Percentiles rank a stretch among this genome's conserved stretches.
Evolutionary conservation across 441 rosid genomes (phyloP).

Genomic region (Capsella rubella): DNA sequence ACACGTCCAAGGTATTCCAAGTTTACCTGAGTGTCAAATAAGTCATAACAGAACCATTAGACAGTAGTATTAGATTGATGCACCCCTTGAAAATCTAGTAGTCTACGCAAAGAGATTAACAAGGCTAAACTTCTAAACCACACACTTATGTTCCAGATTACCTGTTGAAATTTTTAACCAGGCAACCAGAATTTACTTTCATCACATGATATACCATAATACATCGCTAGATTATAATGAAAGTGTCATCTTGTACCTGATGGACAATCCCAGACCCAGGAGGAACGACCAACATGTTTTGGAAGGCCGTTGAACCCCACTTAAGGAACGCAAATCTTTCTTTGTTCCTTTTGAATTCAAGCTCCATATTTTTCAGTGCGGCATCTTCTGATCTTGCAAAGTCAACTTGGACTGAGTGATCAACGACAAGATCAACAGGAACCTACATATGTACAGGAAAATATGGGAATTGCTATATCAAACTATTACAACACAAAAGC

Average conservation of each 20-base stretch:
- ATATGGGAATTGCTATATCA: background rate
- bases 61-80: conserved; percentile 20
- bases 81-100: conserved; percentile 12
- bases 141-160: conserved; percentile 1
- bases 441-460: conserved; percentile 49
- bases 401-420: conserved; percentile 81
- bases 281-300: conserved; percentile 74
- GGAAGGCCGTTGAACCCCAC: conserved; percentile 71
- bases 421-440: conserved; percentile 66
- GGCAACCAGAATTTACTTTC: background rate
- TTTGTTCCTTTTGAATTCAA: conserved; percentile 62
- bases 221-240: background rate
- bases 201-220: background rate
- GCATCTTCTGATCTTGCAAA: conserved; percentile 65
- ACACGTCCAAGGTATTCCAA: conserved; percentile 72
- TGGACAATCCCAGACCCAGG: conserved; percentile 79
- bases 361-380: conserved; percentile 56
- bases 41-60: conserved; percentile 15
- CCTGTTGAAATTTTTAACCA: conserved; percentile 1
- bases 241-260: conserved; percentile 52
- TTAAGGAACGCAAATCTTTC: conserved; percentile 73
- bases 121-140: conserved; percentile 14
- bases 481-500: conserved; percentile 13
- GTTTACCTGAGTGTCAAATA: conserved; percentile 55
- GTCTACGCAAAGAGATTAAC: conserved; percentile 14